phyloP scores from a whole-genome alignment of 306 rosid genomes.

The Vigna nakashimae region DNA sequence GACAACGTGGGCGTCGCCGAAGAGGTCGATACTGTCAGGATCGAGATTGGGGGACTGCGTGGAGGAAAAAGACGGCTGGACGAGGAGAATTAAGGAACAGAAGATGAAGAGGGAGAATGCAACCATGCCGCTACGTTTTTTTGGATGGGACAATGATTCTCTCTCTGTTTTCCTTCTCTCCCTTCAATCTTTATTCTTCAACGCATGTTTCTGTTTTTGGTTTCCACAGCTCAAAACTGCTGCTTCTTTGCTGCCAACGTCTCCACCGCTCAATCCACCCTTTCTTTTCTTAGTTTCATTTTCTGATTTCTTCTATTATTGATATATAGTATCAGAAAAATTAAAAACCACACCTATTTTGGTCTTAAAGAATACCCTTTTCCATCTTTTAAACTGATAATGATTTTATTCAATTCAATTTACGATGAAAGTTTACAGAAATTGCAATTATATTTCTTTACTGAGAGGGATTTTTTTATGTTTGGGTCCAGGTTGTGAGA shows the following conservation, averaged over 20 bases:
- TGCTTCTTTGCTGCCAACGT: not conserved
- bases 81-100: constrained; percentile 38
- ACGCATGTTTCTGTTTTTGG: not conserved
- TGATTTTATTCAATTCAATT: no score
- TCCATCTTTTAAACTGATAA: not conserved
- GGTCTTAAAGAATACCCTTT: not conserved
- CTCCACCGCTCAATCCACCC: not conserved
- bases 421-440: not conserved
- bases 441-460: not conserved
- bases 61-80: constrained; percentile 43
- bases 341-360: not conserved
- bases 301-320: no score
- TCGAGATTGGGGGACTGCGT: constrained; percentile 54
- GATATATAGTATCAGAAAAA: no score
- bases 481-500: not conserved
- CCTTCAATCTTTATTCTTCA: constrained; percentile 7
- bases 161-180: not conserved
- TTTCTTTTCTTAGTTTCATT: not conserved
- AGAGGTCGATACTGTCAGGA: constrained; percentile 51
- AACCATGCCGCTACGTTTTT: constrained; percentile 54
- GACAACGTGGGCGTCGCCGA: constrained; percentile 62
- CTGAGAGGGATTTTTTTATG: not conserved
- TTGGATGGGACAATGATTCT: constrained; percentile 11
- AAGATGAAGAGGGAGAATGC: constrained; percentile 42
- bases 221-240: not conserved